phyloP scores from a whole-genome alignment of 177 flowering plant species.

The Vitis hybrid region DNA sequence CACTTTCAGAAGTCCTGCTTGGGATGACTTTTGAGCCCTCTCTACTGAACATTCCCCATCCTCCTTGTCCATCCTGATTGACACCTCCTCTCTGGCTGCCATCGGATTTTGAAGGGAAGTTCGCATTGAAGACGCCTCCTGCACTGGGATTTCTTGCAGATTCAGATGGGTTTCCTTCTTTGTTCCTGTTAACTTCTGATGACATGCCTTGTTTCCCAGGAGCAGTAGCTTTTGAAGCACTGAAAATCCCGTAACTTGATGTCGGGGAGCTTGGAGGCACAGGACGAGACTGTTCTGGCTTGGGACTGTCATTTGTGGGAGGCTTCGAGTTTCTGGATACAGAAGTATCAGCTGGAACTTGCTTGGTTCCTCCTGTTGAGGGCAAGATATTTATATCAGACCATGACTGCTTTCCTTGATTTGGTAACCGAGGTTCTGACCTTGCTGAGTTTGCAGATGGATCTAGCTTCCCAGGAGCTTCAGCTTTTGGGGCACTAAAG shows the following conservation, averaged over 20 bases:
- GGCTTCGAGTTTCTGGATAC: slow-evolving; percentile 18
- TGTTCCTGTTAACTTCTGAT: background rate
- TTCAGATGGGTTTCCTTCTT: background rate
- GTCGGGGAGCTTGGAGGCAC: slow-evolving; percentile 9
- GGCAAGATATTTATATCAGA: slow-evolving; percentile 6
- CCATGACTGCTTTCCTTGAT: slow-evolving; percentile 24
- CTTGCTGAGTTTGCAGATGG: too few relatives aligned
- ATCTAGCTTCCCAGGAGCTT: too few relatives aligned
- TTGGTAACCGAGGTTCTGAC: slow-evolving; percentile 7
- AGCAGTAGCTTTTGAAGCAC: slow-evolving; percentile 24
- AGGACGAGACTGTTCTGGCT: slow-evolving; percentile 16
- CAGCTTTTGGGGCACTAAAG: too few relatives aligned
- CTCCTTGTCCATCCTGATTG: slow-evolving; percentile 10
- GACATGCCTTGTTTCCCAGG: slow-evolving; percentile 10
- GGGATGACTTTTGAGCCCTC: slow-evolving; percentile 5
- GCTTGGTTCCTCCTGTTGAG: slow-evolving; percentile 12
- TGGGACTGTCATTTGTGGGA: slow-evolving; percentile 14
- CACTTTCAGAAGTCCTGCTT: slow-evolving; percentile 5
- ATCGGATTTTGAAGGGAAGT: slow-evolving; percentile 15
- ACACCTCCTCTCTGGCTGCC: slow-evolving; percentile 12
- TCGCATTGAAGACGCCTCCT: slow-evolving; percentile 6
- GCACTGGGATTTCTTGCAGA: slow-evolving; percentile 2
- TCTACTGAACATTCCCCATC: slow-evolving; percentile 43
- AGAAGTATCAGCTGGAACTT: slow-evolving; percentile 10
- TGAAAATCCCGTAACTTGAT: slow-evolving; percentile 51